Percentiles rank a stretch among this genome's conserved stretches.
Conservation (phyloP, 1,284 basidiomycete species). For the Ustilago hordei region DNA sequence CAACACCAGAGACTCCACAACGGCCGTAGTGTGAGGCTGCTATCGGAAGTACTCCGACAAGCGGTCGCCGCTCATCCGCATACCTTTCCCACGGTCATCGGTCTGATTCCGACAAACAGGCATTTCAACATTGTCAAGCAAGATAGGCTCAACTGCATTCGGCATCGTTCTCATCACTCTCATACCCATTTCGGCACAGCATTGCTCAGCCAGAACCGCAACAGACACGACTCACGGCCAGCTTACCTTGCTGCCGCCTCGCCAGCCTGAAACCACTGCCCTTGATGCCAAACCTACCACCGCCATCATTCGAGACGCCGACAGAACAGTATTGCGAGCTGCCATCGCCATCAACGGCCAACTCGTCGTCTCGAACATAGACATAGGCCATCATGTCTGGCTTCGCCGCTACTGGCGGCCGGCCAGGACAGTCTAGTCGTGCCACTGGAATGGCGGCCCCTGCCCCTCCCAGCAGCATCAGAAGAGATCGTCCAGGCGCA, state of each 20-base stretch:
- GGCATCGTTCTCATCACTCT: not conserved
- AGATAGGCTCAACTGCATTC: slow-evolving; percentile 3
- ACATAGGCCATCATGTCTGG: slow-evolving; percentile 5
- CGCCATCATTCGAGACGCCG: not conserved
- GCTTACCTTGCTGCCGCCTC: too few relatives aligned
- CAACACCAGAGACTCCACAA: not conserved
- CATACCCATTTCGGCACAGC: not conserved
- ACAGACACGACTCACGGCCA: too few relatives aligned
- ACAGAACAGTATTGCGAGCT: not conserved
- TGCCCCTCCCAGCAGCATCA: not conserved
- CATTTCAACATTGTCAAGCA: not conserved
- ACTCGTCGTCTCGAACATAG: not conserved
- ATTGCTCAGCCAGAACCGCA: not conserved
- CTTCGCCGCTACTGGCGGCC: not conserved
- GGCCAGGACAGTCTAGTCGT: not conserved
- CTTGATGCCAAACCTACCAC: not conserved
- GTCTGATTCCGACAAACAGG: slow-evolving; percentile 5
- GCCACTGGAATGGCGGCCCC: slow-evolving; percentile 9
- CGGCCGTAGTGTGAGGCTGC: not conserved
- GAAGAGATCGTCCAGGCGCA: not conserved
- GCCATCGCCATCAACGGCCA: not conserved
- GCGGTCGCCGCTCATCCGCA: not conserved
- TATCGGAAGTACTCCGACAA: not conserved
- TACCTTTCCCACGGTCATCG: slow-evolving; percentile 3
- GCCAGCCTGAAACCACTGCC: not conserved